These are phyloP conservation scores for Cutaneotrichosporon cutaneum DNA, from an alignment of 1,284 basidiomycete genomes.

Conservation along the genomic window DNA sequence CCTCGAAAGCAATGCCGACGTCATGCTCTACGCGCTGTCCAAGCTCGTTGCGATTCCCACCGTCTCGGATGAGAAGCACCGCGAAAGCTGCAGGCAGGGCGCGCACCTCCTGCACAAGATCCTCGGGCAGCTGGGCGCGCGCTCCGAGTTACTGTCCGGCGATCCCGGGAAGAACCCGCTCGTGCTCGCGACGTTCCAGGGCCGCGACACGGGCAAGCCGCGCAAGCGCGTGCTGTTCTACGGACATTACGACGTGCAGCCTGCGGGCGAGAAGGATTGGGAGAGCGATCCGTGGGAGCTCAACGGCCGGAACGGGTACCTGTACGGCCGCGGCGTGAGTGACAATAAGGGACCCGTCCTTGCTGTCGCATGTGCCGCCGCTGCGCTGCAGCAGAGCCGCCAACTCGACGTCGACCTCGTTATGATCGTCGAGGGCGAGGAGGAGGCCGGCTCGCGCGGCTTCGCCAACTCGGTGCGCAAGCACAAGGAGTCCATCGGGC, in stretches of 20 bases:
- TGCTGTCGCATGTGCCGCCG: conserved; percentile 84
- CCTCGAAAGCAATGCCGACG: conserved; percentile 50
- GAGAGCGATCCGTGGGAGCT: conserved; percentile 79
- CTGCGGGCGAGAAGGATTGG: conserved; percentile 74
- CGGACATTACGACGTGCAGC: conserved; percentile 89
- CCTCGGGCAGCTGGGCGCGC: conserved; percentile 77
- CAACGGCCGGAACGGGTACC: conserved; percentile 77
- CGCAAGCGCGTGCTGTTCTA: conserved; percentile 77
- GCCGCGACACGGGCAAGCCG: conserved; percentile 55
- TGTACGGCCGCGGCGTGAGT: conserved; percentile 88
- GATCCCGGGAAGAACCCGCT: conserved; percentile 72
- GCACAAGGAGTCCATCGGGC: conserved; percentile 76
- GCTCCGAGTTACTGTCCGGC: conserved; percentile 59
- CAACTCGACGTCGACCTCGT: conserved; percentile 82
- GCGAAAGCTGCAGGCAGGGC: conserved; percentile 81
- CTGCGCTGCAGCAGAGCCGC: conserved; percentile 69
- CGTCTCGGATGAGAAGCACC: conserved; percentile 68
- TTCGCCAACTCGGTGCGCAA: conserved; percentile 72
- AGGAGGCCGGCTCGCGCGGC: conserved; percentile 85
- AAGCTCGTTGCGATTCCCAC: conserved; percentile 86
- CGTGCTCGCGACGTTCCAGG: conserved; percentile 79
- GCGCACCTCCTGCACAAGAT: conserved; percentile 88
- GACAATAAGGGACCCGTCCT: conserved; percentile 94
- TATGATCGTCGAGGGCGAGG: conserved; percentile 92
- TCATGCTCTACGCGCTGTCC: conserved; percentile 65